These are phyloP conservation scores for Eremothecium cymbalariae DNA, from an alignment of 1,139 yeast genomes.

Conservation along the genomic window DNA sequence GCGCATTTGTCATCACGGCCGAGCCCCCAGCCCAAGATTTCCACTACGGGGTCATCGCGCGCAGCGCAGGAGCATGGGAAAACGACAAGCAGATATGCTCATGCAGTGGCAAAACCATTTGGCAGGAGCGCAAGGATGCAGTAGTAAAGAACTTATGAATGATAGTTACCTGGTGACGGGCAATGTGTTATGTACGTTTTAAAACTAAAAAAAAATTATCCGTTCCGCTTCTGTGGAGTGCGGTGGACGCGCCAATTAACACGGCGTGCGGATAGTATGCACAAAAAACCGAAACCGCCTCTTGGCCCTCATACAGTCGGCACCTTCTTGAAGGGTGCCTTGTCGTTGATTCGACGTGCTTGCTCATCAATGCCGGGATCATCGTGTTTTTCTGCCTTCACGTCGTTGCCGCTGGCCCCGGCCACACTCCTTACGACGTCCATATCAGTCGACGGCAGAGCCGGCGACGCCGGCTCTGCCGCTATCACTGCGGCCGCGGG, in stretches of 20 bases:
- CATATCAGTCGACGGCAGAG: no score
- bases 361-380: slow-evolving; percentile 10
- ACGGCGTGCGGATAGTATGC: no score
- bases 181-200: no score
- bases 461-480: no score
- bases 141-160: slow-evolving; percentile 20
- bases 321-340: slow-evolving; percentile 12
- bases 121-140: slow-evolving; percentile 90
- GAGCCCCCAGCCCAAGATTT: slow-evolving; percentile 34
- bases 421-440: slow-evolving; percentile 11
- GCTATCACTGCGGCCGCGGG: slow-evolving; percentile 6
- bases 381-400: slow-evolving; percentile 10
- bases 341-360: slow-evolving; percentile 12
- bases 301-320: background rate
- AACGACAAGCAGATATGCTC: slow-evolving; percentile 89
- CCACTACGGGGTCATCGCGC: slow-evolving; percentile 83
- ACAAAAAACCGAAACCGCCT: no score
- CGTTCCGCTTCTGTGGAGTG: no score
- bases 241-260: no score
- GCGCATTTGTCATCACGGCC: slow-evolving; percentile 60
- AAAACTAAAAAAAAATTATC: no score
- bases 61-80: slow-evolving; percentile 97
- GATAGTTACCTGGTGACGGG: no score
- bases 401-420: slow-evolving; percentile 15
- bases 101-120: slow-evolving; percentile 89